These are phyloP conservation scores for Chlorella sp. DNA, from an alignment of 139 green algal genomes.

Conservation along the genomic window DNA sequence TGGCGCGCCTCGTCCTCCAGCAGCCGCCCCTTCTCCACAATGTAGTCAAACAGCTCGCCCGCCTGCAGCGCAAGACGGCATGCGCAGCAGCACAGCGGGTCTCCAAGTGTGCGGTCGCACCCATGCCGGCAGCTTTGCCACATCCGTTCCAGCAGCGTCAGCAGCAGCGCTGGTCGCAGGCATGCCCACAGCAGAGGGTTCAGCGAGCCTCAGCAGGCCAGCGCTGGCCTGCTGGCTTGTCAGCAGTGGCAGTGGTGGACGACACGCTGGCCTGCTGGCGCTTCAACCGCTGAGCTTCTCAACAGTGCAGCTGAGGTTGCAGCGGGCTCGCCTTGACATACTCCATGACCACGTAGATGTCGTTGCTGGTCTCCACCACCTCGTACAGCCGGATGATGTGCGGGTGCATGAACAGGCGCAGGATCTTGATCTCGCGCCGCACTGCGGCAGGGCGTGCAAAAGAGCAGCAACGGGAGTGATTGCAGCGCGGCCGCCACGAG, in stretches of 20 bases:
- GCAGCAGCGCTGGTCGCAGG: no score
- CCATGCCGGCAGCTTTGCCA: no score
- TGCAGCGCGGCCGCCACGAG: neutral
- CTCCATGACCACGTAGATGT: constrained; percentile 99
- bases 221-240: no score
- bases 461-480: neutral
- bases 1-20: constrained; percentile 96
- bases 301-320: no score
- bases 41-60: constrained; percentile 99
- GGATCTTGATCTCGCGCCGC: constrained; percentile 95
- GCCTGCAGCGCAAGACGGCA: constrained; percentile 61
- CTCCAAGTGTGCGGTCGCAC: no score
- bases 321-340: constrained; percentile 93
- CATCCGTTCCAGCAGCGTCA: no score
- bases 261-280: no score
- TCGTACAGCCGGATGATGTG: constrained; percentile 99
- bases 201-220: no score
- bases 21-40: constrained; percentile 98
- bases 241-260: no score
- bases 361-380: constrained; percentile 95
- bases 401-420: constrained; percentile 99
- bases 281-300: no score
- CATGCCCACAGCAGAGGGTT: no score
- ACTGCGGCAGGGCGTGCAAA: constrained; percentile 62
- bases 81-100: no score